Evolutionary conservation across 2,329 filamentous ascomycete species (phyloP).

Genomic region (Pseudogymnoascus sp.): DNA sequence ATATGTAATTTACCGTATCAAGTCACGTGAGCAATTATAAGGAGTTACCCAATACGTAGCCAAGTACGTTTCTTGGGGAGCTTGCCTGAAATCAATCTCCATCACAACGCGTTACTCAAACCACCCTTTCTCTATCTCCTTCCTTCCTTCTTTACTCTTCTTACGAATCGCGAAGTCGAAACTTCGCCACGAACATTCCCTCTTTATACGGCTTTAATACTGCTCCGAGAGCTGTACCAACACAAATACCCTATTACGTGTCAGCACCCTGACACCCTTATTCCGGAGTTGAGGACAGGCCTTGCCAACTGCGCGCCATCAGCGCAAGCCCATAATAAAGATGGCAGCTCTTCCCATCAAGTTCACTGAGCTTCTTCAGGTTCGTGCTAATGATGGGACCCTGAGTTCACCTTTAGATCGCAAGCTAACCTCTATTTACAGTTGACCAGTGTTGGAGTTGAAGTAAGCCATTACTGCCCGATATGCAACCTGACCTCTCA

Average conservation of each 20-base stretch:
- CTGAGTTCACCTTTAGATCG: not conserved
- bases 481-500: slow-evolving; percentile 3
- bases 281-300: slow-evolving; percentile 6
- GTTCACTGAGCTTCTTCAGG: slow-evolving; percentile 85
- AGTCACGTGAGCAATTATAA: not conserved
- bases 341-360: slow-evolving; percentile 68
- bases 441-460: slow-evolving; percentile 45
- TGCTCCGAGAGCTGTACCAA: slow-evolving; percentile 4
- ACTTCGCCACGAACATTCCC: slow-evolving; percentile 4
- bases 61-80: slow-evolving; percentile 5
- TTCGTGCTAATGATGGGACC: slow-evolving; percentile 56
- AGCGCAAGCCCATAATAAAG: slow-evolving; percentile 15
- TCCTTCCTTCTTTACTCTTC: slow-evolving; percentile 7
- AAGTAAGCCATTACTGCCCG: slow-evolving; percentile 35
- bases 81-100: slow-evolving; percentile 7
- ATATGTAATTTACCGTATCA: not conserved
- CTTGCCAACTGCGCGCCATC: slow-evolving; percentile 10
- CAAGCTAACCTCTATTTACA: slow-evolving; percentile 27
- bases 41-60: slow-evolving; percentile 8
- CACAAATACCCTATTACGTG: slow-evolving; percentile 9
- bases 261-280: slow-evolving; percentile 9
- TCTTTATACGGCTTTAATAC: slow-evolving; percentile 2
- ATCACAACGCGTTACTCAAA: slow-evolving; percentile 4
- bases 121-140: not conserved
- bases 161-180: not conserved